Evolutionary conservation across 1,284 basidiomycete species (phyloP).

Genomic region (Malassezia japonica): DNA sequence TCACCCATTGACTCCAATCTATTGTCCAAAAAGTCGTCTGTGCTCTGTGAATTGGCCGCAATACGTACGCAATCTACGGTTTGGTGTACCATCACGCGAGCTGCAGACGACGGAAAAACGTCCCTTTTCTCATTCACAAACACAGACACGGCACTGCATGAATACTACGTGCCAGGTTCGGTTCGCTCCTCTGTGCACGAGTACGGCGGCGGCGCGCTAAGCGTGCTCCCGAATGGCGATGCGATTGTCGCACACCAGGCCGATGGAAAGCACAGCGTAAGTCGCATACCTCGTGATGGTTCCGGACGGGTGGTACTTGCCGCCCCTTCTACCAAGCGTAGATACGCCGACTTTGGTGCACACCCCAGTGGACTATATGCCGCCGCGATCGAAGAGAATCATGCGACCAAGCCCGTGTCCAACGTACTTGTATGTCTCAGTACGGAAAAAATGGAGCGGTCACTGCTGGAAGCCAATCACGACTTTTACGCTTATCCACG

Average conservation of each 20-base stretch:
- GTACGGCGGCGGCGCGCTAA: conserved; percentile 38
- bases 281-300: background rate
- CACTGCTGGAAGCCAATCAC: conserved; percentile 8
- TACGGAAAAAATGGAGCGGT: no score
- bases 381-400: conserved; percentile 58
- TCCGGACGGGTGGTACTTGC: background rate
- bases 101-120: background rate
- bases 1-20: conserved; percentile 57
- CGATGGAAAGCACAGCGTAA: background rate
- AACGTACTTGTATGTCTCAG: conserved; percentile 58
- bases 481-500: conserved; percentile 49
- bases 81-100: background rate
- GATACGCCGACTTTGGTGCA: conserved; percentile 54
- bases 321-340: conserved; percentile 53
- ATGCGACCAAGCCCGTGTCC: no score
- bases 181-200: conserved; percentile 34
- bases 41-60: background rate
- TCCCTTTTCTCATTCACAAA: background rate
- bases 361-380: conserved; percentile 50
- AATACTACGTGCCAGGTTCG: conserved; percentile 9
- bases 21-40: conserved; percentile 46
- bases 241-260: conserved; percentile 29
- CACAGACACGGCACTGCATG: background rate
- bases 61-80: background rate
- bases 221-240: conserved; percentile 19